Percentiles rank a stretch among this genome's conserved stretches.
Evolutionary conservation across 1,284 basidiomycete species (phyloP).

Genomic region (Gastroboletus turbinatus): DNA sequence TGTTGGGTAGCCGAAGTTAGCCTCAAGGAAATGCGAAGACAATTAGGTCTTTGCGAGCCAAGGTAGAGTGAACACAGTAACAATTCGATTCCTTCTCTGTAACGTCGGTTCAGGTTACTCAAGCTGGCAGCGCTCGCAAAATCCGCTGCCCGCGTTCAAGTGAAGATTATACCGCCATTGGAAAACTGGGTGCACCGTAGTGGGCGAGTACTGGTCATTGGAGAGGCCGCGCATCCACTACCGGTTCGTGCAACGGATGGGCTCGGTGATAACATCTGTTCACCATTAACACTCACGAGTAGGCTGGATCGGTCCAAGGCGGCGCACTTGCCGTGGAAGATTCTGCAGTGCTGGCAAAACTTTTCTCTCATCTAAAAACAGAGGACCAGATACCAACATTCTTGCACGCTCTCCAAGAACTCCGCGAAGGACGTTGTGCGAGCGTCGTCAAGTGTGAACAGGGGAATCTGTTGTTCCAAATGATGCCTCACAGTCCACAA

Average conservation of each 20-base stretch:
- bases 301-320: conserved; percentile 55
- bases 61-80: conserved; percentile 31
- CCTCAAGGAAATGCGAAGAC: conserved; percentile 18
- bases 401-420: conserved; percentile 52
- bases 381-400: conserved; percentile 52
- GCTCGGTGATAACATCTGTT: background rate
- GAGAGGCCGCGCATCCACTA: conserved; percentile 53
- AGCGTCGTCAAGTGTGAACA: conserved; percentile 38
- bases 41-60: conserved; percentile 37
- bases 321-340: conserved; percentile 55
- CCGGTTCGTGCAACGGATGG: conserved; percentile 38
- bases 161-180: conserved; percentile 38
- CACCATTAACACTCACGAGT: background rate
- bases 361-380: conserved; percentile 53
- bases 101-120: conserved; percentile 38
- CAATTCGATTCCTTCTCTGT: background rate
- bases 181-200: conserved; percentile 57
- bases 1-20: conserved; percentile 8
- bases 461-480: conserved; percentile 40
- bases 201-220: conserved; percentile 46
- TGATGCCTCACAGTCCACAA: conserved; percentile 39
- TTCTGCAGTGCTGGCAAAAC: conserved; percentile 52
- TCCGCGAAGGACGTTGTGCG: conserved; percentile 44
- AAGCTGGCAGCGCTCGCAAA: conserved; percentile 41
- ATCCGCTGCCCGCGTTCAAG: conserved; percentile 36